Evolutionary conservation across 116 monocot species (phyloP).

Genomic region (Cymodocea nodosa): DNA sequence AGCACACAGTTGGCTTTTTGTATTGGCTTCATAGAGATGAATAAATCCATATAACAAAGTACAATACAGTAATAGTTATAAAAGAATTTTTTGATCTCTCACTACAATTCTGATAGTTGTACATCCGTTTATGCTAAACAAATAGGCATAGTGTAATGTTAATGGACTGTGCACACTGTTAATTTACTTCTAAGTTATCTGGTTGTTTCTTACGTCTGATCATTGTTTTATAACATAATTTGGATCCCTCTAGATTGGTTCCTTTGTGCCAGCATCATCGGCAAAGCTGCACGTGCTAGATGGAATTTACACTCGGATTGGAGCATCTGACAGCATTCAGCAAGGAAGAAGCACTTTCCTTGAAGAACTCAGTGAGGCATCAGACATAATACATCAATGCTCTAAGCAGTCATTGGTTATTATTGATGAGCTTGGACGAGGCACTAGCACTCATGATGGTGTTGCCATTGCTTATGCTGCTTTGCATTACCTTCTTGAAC

Average conservation of each 20-base stretch:
- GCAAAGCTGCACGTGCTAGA: constrained; percentile 74
- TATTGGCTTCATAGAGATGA: background rate
- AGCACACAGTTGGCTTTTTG: constrained; percentile 1
- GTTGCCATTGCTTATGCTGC: constrained; percentile 88
- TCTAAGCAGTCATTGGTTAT: constrained; percentile 79
- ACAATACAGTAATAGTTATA: no score
- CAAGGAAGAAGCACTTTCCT: constrained; percentile 90
- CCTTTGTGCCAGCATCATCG: constrained; percentile 94
- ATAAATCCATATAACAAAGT: no score
- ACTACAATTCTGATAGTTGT: background rate
- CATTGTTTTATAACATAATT: no score
- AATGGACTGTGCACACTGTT: background rate
- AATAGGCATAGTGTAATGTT: background rate
- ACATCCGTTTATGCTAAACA: background rate
- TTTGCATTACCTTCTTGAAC: constrained; percentile 59
- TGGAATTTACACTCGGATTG: constrained; percentile 90
- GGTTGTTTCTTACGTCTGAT: background rate
- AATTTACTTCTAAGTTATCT: background rate
- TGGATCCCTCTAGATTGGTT: constrained; percentile 78
- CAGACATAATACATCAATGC: constrained; percentile 53
- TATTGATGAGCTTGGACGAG: constrained; percentile 95
- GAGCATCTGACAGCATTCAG: constrained; percentile 84
- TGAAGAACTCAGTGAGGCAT: constrained; percentile 84
- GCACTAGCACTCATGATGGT: constrained; percentile 98
- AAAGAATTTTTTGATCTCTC: no score